These are phyloP conservation scores for Chlorella sp. DNA, from an alignment of 139 green algal species.

Conservation along the genomic window DNA sequence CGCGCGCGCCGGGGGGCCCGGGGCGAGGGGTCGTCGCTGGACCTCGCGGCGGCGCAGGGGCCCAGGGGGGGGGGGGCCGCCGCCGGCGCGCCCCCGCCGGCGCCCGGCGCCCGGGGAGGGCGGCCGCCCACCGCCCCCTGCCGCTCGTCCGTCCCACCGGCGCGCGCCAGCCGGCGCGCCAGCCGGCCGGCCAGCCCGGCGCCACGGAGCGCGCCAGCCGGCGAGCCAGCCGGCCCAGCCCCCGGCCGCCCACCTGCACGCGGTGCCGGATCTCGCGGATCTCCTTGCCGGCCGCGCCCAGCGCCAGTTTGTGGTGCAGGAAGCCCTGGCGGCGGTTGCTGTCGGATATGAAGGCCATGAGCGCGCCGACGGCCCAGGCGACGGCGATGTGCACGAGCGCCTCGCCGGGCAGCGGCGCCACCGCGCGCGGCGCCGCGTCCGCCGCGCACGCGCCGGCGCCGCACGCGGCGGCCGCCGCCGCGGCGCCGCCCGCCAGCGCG, in stretches of 20 bases:
- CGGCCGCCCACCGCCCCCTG: not conserved
- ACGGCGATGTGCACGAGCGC: constrained; percentile 70
- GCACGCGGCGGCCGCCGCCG: not conserved
- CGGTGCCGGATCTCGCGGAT: constrained; percentile 63
- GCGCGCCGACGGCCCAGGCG: constrained; percentile 70
- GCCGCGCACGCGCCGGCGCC: not conserved
- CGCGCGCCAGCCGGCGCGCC: no score
- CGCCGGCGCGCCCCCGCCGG: no score
- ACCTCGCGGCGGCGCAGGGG: no score
- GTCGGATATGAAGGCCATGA: constrained; percentile 82
- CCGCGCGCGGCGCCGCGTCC: not conserved
- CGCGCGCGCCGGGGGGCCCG: constrained; percentile 41
- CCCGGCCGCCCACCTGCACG: no score
- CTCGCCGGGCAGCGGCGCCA: constrained; percentile 51
- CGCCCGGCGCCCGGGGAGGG: no score
- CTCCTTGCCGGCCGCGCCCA: constrained; percentile 69
- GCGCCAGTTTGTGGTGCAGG: constrained; percentile 61
- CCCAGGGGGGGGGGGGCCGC: no score
- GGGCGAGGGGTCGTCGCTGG: no score
- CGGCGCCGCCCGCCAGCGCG: not conserved
- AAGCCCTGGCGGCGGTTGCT: constrained; percentile 79
- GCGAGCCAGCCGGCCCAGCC: no score
- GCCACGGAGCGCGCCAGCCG: no score
- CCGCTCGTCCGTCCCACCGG: constrained; percentile 18
- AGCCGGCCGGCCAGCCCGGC: no score